Base-by-base conservation (phyloP, 352 stramenopile genomes). In the Phytophthora foliorum region DNA sequence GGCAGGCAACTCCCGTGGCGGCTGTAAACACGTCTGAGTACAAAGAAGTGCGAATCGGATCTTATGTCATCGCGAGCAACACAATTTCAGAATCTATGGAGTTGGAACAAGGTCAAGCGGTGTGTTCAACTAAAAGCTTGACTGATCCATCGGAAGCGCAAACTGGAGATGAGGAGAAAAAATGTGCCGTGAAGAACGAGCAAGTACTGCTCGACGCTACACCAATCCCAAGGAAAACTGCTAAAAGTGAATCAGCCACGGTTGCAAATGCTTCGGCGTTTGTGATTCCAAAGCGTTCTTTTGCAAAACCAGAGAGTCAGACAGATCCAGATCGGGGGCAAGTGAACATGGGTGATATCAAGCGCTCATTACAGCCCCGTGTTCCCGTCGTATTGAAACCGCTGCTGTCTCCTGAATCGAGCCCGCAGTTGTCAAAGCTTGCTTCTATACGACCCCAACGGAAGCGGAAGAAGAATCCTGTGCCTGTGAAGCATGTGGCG, bases 381-480 rank as follows among this genome's bases (percentile, higher is more conserved):
- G 17, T 44, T 41, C 10, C 31, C 3, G 45, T 71, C 11, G 21
- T 22, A 39, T 38, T 39, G 24, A 44, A 44, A 25, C 34, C 51
- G 1, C 50, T 57, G 46, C 38, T 36, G 1, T 65, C 67, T 57
- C 39, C 57, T 49, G 27, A 57, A 45, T 51, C 50, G 44, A 63
- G 49, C 36, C 38, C 55, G 22, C 57, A 50, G 3, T 42, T 61
- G 17, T 52, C 39, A 51, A 65, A 32, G 4, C 34, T 22, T 11
- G 45, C 69, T 13, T n/a, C 27, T 10, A 41, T 56, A 36, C 41
- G 24, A 46, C 25, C 24, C 22, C 46, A 57, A n/a, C 38, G 52
- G 21, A 76, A 67, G 36, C 70, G 80, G 32, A 73, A 56, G 4
- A 92, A 92, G 69, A 86, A 87, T 16, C 29, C 56, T 8, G 84